A percentile compares a stretch with the other conserved stretches of the same genome.
These are phyloP conservation scores for Starmerella apis DNA, from an alignment of 805 yeast genomes.

Conservation along the genomic window DNA sequence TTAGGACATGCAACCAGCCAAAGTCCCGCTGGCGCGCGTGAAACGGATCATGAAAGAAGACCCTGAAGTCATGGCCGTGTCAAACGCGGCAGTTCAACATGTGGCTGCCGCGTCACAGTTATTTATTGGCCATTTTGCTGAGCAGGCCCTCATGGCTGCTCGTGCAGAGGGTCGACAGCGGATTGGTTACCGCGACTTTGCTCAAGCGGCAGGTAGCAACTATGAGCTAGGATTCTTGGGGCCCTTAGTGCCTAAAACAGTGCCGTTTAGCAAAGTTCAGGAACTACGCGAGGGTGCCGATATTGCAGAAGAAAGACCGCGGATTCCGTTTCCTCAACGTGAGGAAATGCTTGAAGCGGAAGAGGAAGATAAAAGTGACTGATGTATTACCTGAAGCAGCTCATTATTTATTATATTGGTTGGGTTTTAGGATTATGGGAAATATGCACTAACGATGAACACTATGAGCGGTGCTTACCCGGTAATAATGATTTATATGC, in stretches of 20 bases:
- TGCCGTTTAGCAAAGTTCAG: conserved; percentile 22
- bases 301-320: conserved; percentile 10
- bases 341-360: conserved; percentile 23
- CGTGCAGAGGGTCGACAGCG: conserved; percentile 57
- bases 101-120: conserved; percentile 70
- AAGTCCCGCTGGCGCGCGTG: conserved; percentile 55
- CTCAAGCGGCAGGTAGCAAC: conserved; percentile 48
- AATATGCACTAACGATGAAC: no score
- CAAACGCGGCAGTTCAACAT: conserved; percentile 62
- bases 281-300: conserved; percentile 16
- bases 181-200: conserved; percentile 59
- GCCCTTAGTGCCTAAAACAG: conserved; percentile 49
- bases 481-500: no score
- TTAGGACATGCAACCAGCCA: conserved; percentile 18
- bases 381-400: background rate
- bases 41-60: conserved; percentile 65
- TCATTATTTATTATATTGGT: background rate
- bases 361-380: conserved; percentile 18
- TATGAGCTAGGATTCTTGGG: conserved; percentile 54
- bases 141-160: conserved; percentile 58
- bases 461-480: no score
- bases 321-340: conserved; percentile 20
- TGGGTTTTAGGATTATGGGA: background rate
- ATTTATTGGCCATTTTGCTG: conserved; percentile 58
- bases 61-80: conserved; percentile 57